A percentile compares a stretch with the other conserved stretches of the same genome.
Evolutionary conservation across 345 rosid species (phyloP).

Genomic region (Syzygium grande): DNA sequence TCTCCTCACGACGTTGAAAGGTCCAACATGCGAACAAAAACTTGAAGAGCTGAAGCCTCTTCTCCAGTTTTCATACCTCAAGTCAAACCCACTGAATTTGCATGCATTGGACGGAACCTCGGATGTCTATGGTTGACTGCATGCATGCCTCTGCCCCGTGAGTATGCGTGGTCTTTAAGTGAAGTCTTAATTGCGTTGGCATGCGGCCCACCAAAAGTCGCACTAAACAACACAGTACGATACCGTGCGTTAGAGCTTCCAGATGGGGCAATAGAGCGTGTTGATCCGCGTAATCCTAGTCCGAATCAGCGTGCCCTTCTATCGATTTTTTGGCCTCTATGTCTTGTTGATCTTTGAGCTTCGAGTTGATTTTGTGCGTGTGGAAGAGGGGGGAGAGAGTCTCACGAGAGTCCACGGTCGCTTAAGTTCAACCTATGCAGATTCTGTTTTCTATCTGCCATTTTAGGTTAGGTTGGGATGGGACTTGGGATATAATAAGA

Average conservation of each 20-base stretch:
- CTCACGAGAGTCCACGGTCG: neutral
- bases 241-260: neutral
- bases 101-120: neutral
- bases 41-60: neutral
- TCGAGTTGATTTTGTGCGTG: neutral
- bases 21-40: neutral
- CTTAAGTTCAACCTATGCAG: neutral
- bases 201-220: neutral
- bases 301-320: neutral
- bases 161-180: neutral
- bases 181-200: neutral
- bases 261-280: neutral
- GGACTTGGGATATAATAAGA: neutral
- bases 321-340: neutral
- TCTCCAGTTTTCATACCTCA: neutral
- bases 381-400: too few relatives aligned
- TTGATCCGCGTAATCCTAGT: neutral
- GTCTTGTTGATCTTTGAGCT: neutral
- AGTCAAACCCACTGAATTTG: neutral
- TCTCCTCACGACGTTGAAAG: neutral
- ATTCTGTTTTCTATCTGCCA: neutral
- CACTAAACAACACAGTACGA: neutral
- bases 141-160: neutral
- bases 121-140: neutral
- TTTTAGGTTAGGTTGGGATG: neutral